Evolutionary conservation across 139 green algal genomes (phyloP).

Genomic region (Trebouxia sp.): DNA sequence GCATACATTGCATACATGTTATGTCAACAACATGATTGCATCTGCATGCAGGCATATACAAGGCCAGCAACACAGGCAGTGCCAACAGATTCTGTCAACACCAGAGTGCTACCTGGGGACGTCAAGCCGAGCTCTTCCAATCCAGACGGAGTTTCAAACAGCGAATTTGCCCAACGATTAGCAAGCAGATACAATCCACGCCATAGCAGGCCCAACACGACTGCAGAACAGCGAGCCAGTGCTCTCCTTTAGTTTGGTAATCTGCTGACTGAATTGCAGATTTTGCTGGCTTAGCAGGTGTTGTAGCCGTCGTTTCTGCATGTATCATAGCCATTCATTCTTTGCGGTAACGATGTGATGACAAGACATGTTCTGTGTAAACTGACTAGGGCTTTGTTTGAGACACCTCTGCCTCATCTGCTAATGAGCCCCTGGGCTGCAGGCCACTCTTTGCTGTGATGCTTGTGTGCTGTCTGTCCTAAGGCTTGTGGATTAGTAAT

Average conservation of each 20-base stretch:
- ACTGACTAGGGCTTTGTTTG: too few relatives aligned
- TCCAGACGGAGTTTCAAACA: slow-evolving; percentile 7
- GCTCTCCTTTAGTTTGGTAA: not conserved
- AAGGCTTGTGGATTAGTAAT: too few relatives aligned
- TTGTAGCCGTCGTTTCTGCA: too few relatives aligned
- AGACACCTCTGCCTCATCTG: too few relatives aligned
- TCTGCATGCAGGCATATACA: not conserved
- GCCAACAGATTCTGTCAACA: not conserved
- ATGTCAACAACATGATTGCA: not conserved
- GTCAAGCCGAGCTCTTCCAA: not conserved
- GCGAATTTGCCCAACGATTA: slow-evolving; percentile 6
- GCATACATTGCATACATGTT: not conserved
- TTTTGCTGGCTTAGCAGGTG: too few relatives aligned
- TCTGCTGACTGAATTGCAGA: not conserved
- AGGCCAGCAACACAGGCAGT: not conserved
- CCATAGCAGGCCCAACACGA: not conserved
- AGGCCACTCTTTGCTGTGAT: too few relatives aligned
- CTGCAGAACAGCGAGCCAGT: not conserved
- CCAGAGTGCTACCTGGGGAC: not conserved
- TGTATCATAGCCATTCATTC: too few relatives aligned
- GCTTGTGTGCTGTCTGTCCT: too few relatives aligned
- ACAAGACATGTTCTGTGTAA: too few relatives aligned
- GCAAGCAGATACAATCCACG: slow-evolving; percentile 12
- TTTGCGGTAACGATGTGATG: too few relatives aligned
- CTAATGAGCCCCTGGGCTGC: too few relatives aligned